Evolutionary conservation across 2,329 filamentous ascomycete species (phyloP), one percentile per base, ranked within the genome.

Genomic region (Rhinocladiella similis): DNA sequence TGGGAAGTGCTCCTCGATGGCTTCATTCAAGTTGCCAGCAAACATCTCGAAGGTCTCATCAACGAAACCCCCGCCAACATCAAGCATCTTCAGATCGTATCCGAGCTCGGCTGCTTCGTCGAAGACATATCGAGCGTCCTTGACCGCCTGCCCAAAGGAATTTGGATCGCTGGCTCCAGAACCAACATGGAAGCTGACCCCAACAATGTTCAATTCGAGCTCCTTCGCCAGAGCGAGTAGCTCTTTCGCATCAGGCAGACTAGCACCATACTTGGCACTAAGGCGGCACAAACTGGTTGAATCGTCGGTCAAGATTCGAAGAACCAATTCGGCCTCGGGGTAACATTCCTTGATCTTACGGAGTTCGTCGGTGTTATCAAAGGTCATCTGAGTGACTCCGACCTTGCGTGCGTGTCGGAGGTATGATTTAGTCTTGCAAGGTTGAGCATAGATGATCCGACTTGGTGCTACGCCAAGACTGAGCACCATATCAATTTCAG

Each of bases 351-450:
- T 94, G 74, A 96, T 93, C 83, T 99, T 99, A 84, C 93, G 91
- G 50, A 99, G 84, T 81, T 99, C 94, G 73, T 99, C 94, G 72
- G 89, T 85, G 68, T 99, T 99, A 83, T 99, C 94, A 71, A 99
- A 97, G 2, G 94, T 99, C 93, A 99, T 97, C 81, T 96, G 90
- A 78, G 89, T 93, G 72, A 99, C 94, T 65, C 88, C 89, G 65
- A 87, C 81, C 70, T 85, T 83, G 69, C 89, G 86, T 63, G 95
- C 94, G 70, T 92, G 96, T 70, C 92, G 91, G 61, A 99, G 83
- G 74, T 97, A 97, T 47, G 93, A 97, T 79, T 94, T 96, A 69
- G 94, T 99, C 86, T 99, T 99, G 89, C 94, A 97, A 54, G 94
- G 94, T 78, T 99, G 94, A 48, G 94, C 94, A 71, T 97, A 99